Percentiles rank a stretch among this genome's conserved stretches.
phyloP scores from a whole-genome alignment of 768 basidiomycete species.

The Xerocomellus dryophilus region DNA sequence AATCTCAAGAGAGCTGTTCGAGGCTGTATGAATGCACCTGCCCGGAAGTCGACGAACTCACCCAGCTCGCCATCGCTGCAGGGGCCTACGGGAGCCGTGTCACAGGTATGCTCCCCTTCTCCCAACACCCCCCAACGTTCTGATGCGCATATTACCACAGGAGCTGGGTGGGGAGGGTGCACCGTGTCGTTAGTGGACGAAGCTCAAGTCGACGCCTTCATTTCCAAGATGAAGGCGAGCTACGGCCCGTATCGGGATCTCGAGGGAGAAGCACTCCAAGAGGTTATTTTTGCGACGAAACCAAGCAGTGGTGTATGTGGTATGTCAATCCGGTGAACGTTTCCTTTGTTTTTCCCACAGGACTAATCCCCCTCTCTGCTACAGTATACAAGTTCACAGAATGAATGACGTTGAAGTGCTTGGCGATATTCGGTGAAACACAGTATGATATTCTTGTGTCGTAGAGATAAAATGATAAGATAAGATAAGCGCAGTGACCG shows the following conservation, averaged over 20 bases:
- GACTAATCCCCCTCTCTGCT: neutral
- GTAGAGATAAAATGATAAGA: neutral
- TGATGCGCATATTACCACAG: constrained; percentile 32
- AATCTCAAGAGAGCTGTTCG: constrained; percentile 69
- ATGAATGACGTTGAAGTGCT: constrained; percentile 1
- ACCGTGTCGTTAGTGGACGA: constrained; percentile 79
- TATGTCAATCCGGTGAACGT: constrained; percentile 36
- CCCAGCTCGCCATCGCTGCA: constrained; percentile 56
- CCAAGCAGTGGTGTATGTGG: constrained; percentile 83
- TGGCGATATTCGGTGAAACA: neutral
- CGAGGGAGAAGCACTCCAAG: constrained; percentile 52
- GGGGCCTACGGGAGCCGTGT: constrained; percentile 81
- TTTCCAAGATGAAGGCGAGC: constrained; percentile 51
- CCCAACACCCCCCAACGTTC: neutral
- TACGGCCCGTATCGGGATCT: constrained; percentile 67
- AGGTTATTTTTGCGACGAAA: constrained; percentile 79
- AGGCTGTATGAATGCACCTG: constrained; percentile 76
- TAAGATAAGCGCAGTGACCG: constrained; percentile 2
- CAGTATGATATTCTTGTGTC: too few relatives aligned
- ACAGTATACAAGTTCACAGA: constrained; percentile 32
- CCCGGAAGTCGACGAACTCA: constrained; percentile 71
- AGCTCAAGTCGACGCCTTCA: constrained; percentile 58
- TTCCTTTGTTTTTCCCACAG: neutral
- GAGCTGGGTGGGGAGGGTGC: constrained; percentile 91
- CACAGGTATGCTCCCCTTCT: constrained; percentile 52